Evolutionary conservation across 192 early-diverging fungal genomes (phyloP).

Genomic region (Phycomyces blakesleeanus): DNA sequence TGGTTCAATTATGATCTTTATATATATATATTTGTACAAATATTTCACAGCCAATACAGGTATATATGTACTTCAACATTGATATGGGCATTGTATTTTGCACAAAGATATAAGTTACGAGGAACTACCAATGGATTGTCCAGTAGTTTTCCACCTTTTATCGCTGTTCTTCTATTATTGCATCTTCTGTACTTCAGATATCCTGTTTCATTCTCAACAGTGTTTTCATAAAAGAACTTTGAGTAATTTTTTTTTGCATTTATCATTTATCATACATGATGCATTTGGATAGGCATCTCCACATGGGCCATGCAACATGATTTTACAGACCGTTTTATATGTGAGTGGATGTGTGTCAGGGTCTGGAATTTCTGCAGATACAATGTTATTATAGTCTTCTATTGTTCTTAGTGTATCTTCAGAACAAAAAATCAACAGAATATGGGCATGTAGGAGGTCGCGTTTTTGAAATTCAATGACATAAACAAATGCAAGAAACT

Average conservation of each 20-base stretch:
- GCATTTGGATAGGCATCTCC: neutral
- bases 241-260: conserved; percentile 25
- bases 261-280: neutral
- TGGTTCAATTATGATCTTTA: neutral
- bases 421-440: conserved; percentile 30
- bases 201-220: conserved; percentile 2
- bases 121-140: conserved; percentile 33
- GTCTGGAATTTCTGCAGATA: conserved; percentile 16
- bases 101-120: conserved; percentile 21
- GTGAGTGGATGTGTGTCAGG: neutral
- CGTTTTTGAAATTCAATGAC: conserved; percentile 37
- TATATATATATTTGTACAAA: conserved; percentile 9
- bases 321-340: conserved; percentile 4
- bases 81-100: conserved; percentile 35
- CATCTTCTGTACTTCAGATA: conserved; percentile 11
- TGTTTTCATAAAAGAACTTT: neutral
- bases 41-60: neutral
- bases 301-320: conserved; percentile 23
- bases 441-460: conserved; percentile 32
- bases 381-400: conserved; percentile 4
- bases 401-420: too few relatives aligned
- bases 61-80: conserved; percentile 28
- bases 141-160: neutral
- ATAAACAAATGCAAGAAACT: conserved; percentile 23
- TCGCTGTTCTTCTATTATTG: neutral